These are phyloP conservation scores for Globisporangium perplexum DNA, from an alignment of 352 stramenopile species.

Conservation along the genomic window DNA sequence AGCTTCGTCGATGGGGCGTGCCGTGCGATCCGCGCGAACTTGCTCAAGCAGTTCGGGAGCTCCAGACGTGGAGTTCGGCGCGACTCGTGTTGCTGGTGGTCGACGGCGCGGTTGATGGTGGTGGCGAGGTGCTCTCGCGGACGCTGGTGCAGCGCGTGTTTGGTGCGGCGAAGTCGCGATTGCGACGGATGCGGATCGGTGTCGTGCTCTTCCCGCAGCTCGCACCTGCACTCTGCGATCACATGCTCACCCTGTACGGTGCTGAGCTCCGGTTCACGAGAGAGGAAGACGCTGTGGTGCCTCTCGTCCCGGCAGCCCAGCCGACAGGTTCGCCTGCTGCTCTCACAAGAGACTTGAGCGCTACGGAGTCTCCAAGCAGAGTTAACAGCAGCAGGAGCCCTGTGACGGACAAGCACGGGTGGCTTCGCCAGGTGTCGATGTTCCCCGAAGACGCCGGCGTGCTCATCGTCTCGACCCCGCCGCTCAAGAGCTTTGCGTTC, in stretches of 20 bases:
- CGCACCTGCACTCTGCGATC: slow-evolving; percentile 18
- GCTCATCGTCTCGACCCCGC: slow-evolving; percentile 15
- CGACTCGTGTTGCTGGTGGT: neutral
- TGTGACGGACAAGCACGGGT: slow-evolving; percentile 8
- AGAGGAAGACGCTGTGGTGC: neutral
- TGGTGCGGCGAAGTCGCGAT: neutral
- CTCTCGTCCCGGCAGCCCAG: neutral
- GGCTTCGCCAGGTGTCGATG: slow-evolving; percentile 14
- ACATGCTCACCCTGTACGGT: slow-evolving; percentile 22
- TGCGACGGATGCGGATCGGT: slow-evolving; percentile 17
- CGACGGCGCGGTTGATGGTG: neutral
- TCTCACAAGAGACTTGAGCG: too few relatives aligned
- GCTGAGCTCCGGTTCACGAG: slow-evolving; percentile 12
- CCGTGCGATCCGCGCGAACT: neutral
- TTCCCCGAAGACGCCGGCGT: slow-evolving; percentile 19
- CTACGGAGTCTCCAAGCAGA: too few relatives aligned
- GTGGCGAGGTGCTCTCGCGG: neutral
- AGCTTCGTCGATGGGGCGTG: neutral
- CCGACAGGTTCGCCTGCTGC: neutral
- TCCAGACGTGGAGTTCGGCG: neutral
- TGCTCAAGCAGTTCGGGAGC: neutral
- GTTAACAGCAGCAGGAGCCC: neutral
- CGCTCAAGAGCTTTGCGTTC: slow-evolving; percentile 32
- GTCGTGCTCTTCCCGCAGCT: slow-evolving; percentile 24
- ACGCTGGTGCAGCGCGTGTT: slow-evolving; percentile 1